Conservation (phyloP, 2,329 filamentous ascomycete genomes). For the Diaporthe australafricana region DNA sequence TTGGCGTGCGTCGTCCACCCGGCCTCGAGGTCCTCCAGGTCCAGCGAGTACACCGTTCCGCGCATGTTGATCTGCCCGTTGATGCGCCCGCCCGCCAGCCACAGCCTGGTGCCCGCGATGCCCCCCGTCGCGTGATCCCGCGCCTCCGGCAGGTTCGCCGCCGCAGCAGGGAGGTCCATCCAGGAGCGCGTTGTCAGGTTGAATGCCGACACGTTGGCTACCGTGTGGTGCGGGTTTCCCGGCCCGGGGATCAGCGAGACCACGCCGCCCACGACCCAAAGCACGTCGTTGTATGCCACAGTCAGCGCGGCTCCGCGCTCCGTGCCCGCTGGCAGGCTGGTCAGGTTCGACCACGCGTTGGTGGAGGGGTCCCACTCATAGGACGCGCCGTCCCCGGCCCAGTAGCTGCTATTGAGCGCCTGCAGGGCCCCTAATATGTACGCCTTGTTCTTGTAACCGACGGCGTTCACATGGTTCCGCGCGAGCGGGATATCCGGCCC, state of each 20-base stretch:
- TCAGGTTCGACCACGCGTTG: constrained; percentile 45
- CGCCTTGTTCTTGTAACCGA: constrained; percentile 48
- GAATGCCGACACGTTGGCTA: constrained; percentile 47
- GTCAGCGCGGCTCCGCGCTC: constrained; percentile 49
- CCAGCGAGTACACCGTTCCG: constrained; percentile 50
- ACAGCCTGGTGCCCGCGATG: constrained; percentile 48
- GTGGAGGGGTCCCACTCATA: constrained; percentile 46
- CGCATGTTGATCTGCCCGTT: constrained; percentile 46
- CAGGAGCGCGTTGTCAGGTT: constrained; percentile 45
- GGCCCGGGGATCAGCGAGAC: constrained; percentile 39
- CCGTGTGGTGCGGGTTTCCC: constrained; percentile 41
- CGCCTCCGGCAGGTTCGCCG: constrained; percentile 46
- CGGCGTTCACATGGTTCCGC: constrained; percentile 53
- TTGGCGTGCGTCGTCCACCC: constrained; percentile 45
- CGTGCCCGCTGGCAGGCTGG: constrained; percentile 43
- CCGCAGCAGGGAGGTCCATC: constrained; percentile 42
- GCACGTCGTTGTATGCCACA: constrained; percentile 44
- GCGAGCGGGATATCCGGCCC: constrained; percentile 44
- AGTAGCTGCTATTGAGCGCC: constrained; percentile 40
- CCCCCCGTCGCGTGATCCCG: constrained; percentile 49
- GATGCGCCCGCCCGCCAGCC: constrained; percentile 50
- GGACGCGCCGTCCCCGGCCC: constrained; percentile 43
- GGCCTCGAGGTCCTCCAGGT: constrained; percentile 42
- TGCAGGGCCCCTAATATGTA: constrained; percentile 53
- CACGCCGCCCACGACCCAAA: constrained; percentile 54